These are phyloP conservation scores for Alternaria panax DNA, from an alignment of 2,329 filamentous ascomycete species.

Conservation along the genomic window DNA sequence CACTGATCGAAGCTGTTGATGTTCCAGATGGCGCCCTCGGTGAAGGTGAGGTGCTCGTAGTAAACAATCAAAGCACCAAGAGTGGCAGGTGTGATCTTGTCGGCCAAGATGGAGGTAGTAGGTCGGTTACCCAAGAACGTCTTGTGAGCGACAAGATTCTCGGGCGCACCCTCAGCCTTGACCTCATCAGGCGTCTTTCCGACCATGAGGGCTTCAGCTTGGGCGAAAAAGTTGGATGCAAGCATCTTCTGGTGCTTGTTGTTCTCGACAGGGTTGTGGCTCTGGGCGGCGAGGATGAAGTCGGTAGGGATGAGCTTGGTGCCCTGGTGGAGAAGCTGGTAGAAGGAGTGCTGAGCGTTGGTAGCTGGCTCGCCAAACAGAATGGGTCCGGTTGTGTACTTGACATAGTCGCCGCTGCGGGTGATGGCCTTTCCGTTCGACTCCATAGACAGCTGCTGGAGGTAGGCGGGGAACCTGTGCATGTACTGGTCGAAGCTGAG, in stretches of 20 bases:
- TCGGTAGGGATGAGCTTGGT: constrained; percentile 98
- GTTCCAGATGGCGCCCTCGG: constrained; percentile 97
- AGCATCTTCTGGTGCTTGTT: constrained; percentile 98
- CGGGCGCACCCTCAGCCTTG: constrained; percentile 74
- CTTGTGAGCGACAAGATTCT: constrained; percentile 92
- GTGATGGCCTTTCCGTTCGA: constrained; percentile 98
- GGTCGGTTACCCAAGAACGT: constrained; percentile 98
- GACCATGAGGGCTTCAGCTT: constrained; percentile 89
- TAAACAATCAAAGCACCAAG: constrained; percentile 96
- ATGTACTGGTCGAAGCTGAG: constrained; percentile 95
- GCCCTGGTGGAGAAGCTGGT: constrained; percentile 98
- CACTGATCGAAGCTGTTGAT: constrained; percentile 99
- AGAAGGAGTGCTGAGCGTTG: constrained; percentile 99
- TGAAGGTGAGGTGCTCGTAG: constrained; percentile 99
- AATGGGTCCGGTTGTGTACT: constrained; percentile 96
- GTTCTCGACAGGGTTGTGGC: constrained; percentile 91
- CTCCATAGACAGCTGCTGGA: constrained; percentile 99
- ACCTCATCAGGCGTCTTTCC: constrained; percentile 85
- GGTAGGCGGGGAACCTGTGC: constrained; percentile 97
- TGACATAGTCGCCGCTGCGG: constrained; percentile 83
- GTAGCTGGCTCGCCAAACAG: constrained; percentile 98
- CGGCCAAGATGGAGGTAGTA: constrained; percentile 91
- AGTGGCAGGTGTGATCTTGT: constrained; percentile 91
- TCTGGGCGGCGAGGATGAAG: constrained; percentile 95
- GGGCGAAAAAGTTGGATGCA: constrained; percentile 89